Conservation (phyloP, 1,284 basidiomycete species). For the Papiliotrema terrestris region DNA sequence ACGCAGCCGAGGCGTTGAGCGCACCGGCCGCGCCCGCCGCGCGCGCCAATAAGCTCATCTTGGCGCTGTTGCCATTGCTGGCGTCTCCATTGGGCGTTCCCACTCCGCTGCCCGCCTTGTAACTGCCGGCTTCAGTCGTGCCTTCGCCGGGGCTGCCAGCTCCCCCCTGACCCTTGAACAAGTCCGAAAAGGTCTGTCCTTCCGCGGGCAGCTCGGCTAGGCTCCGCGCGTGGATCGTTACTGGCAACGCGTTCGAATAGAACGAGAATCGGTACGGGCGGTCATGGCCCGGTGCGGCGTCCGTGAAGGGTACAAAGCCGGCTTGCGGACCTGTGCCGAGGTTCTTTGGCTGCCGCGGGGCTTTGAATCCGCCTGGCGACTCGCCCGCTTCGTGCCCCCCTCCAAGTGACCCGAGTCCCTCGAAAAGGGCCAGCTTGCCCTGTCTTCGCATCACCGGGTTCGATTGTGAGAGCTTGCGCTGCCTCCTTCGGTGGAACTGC, state of each 20-base stretch:
- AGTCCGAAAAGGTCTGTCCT: conserved; percentile 86
- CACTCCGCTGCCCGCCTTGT: neutral
- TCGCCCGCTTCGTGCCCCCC: conserved; percentile 11
- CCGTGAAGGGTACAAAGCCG: conserved; percentile 34
- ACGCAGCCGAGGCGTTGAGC: conserved; percentile 23
- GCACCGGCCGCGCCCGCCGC: conserved; percentile 28
- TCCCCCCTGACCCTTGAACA: conserved; percentile 58
- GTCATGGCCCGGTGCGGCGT: conserved; percentile 63
- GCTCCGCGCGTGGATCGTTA: conserved; percentile 91
- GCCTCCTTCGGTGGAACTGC: conserved; percentile 55
- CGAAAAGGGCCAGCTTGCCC: conserved; percentile 89
- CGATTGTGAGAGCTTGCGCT: conserved; percentile 79
- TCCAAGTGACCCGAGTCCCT: conserved; percentile 54
- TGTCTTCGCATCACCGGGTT: conserved; percentile 60
- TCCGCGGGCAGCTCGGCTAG: conserved; percentile 91
- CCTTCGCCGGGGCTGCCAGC: neutral
- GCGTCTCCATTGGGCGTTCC: neutral
- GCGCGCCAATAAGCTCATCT: conserved; percentile 32
- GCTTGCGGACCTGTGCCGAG: conserved; percentile 6
- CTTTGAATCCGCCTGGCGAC: conserved; percentile 37
- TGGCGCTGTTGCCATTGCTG: conserved; percentile 8
- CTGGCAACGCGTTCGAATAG: conserved; percentile 88
- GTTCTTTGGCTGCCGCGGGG: conserved; percentile 34
- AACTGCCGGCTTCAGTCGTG: neutral
- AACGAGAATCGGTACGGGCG: conserved; percentile 97